These are phyloP conservation scores for Guyanaporus albipodus DNA, from an alignment of 768 basidiomycete species.

Conservation along the genomic window DNA sequence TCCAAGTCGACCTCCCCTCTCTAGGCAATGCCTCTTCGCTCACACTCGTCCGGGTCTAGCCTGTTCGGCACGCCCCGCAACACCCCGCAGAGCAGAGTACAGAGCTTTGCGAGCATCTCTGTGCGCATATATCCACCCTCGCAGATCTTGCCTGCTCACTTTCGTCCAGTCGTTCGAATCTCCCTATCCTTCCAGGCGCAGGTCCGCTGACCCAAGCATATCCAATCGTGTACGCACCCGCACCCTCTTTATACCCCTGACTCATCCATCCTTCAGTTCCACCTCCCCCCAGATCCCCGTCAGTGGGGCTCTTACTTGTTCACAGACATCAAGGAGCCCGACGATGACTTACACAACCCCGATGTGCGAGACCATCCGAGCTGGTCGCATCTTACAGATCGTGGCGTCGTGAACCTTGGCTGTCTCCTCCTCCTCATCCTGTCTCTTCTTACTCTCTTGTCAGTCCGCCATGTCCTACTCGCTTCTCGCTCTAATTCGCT, in stretches of 20 bases:
- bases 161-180: conserved; percentile 26
- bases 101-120: conserved; percentile 25
- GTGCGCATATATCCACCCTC: too few relatives aligned
- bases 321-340: conserved; percentile 53
- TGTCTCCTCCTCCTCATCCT: conserved; percentile 56
- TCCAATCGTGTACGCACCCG: conserved; percentile 39
- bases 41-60: conserved; percentile 11
- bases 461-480: conserved; percentile 22
- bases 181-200: conserved; percentile 41
- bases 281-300: conserved; percentile 61
- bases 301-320: conserved; percentile 62
- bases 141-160: too few relatives aligned
- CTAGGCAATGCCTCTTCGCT: too few relatives aligned
- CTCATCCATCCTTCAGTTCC: conserved; percentile 43
- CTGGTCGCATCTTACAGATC: conserved; percentile 44
- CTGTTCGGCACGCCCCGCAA: conserved; percentile 7
- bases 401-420: conserved; percentile 70
- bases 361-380: conserved; percentile 34
- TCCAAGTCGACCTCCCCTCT: too few relatives aligned
- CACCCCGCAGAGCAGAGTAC: conserved; percentile 19
- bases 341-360: conserved; percentile 74
- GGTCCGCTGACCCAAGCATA: conserved; percentile 34
- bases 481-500: background rate
- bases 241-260: background rate
- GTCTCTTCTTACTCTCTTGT: conserved; percentile 57